Evolutionary conservation across 2,329 filamentous ascomycete genomes (phyloP).

Genomic region (Cryphonectria radicalis): DNA sequence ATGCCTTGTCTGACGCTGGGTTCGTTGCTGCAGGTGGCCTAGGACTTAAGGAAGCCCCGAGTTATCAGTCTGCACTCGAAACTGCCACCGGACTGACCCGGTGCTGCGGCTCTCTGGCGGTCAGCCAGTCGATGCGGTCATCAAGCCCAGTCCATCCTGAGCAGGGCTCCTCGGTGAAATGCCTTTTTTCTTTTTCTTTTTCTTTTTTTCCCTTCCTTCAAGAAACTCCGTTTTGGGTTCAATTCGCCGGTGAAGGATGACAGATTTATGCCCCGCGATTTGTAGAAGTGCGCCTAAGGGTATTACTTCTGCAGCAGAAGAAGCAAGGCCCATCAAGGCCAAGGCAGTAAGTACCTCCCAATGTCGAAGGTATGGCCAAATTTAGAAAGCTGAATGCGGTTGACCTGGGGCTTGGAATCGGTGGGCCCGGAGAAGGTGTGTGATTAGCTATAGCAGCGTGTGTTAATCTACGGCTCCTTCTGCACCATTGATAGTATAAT

Average conservation of each 20-base stretch:
- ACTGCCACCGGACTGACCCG: neutral
- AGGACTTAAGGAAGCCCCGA: neutral
- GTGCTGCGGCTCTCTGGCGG: conserved; percentile 10
- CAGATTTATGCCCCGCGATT: neutral
- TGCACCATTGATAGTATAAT: neutral
- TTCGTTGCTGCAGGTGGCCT: neutral
- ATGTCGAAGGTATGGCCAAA: conserved; percentile 5
- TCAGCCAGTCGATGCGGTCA: conserved; percentile 4
- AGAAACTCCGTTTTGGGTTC: neutral
- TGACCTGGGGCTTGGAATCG: neutral
- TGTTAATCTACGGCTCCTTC: neutral
- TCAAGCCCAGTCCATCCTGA: neutral
- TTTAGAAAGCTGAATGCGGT: conserved; percentile 11
- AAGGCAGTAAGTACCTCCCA: neutral
- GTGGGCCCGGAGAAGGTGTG: neutral
- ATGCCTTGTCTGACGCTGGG: neutral
- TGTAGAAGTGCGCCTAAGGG: conserved; percentile 6
- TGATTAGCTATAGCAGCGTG: neutral
- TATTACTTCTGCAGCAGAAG: conserved; percentile 12
- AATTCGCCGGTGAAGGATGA: neutral
- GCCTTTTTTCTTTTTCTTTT: neutral
- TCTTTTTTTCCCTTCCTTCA: neutral
- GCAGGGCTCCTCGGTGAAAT: neutral
- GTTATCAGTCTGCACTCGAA: neutral
- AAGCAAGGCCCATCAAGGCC: conserved; percentile 11